Base-by-base conservation (phyloP, 2,329 filamentous ascomycete species). In the Colletotrichum neosansevieriae region DNA sequence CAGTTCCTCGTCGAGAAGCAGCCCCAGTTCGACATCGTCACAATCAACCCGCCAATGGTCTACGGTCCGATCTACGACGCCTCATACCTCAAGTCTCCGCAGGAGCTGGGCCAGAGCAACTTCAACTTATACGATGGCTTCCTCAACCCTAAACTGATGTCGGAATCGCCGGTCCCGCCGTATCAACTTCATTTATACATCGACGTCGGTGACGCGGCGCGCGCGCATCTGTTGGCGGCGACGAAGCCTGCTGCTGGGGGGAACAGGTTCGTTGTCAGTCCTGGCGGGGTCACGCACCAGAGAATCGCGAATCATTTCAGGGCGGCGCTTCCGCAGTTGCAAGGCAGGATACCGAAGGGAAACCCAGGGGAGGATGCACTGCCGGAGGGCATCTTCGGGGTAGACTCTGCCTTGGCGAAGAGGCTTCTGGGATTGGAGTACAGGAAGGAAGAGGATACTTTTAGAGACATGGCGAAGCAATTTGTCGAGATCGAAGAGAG, bases 21-120 rank as follows among this genome's bases (percentile, higher is more conserved):
- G n/a, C 74, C 73, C 5, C 63, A 57, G 1, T 83, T 83, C 66
- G 76, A 78, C 66, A 72, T 85, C 7, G 76, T 79, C 54, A 80
- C 82, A 13, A 60, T 69, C 44, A 67, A 66, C 21, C 59, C 53
- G 38, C 64, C 65, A 6, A 53, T 70, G 34, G 64, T 70, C 6
- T 70, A 69, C 68, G 68, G 68, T 0, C 68, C 64, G 12, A n/a
- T 67, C 6, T 9, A 61, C 17, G 63, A 61, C 24, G 11, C 53
- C 3, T 58, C 51, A 2, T 24, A 21, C 9, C 24, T 57, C 4
- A 34, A 29, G 5, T 36, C 44, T 10, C 63, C 58, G 13, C 7
- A 45, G n/a, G 51, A 44, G 19, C 63, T 70, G 1, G 47, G 40
- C 36, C 63, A 70, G 45, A 70, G 67, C 44, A 70, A 67, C 21